phyloP scores from a whole-genome alignment of 768 basidiomycete species.

The Crassisporium funariophilum region DNA sequence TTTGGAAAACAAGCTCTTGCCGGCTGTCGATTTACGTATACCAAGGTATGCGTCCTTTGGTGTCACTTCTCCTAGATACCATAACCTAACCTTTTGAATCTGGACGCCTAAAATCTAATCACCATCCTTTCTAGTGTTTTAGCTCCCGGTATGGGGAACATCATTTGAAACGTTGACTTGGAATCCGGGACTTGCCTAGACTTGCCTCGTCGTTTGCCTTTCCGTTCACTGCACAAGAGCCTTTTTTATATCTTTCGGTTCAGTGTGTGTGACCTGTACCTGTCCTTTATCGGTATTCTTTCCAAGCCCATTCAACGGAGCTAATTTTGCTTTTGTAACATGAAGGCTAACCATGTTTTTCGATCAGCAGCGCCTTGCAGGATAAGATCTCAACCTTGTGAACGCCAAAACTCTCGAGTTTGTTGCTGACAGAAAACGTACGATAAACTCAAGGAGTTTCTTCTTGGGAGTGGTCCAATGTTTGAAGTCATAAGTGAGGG shows the following conservation, averaged over 20 bases:
- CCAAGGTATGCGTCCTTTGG: no score
- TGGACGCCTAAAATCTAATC: no score
- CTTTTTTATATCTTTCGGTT: background rate
- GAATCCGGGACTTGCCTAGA: background rate
- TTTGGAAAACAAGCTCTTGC: no score
- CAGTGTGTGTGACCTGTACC: background rate
- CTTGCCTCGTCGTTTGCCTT: background rate
- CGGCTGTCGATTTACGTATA: no score
- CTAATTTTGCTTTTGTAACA: conserved; percentile 4
- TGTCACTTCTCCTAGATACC: no score
- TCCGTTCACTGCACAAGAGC: background rate
- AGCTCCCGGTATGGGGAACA: no score
- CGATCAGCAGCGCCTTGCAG: conserved; percentile 15
- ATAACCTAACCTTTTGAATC: no score
- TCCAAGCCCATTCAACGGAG: conserved; percentile 4
- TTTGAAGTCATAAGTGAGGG: no score
- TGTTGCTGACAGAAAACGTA: conserved; percentile 30
- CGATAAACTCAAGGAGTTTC: conserved; percentile 20
- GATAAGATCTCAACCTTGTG: conserved; percentile 12
- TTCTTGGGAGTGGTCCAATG: conserved; percentile 8
- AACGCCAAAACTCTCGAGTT: conserved; percentile 15
- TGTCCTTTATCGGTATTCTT: conserved; percentile 1
- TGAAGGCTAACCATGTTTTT: conserved; percentile 8
- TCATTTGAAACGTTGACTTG: no score
- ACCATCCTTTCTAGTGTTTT: no score